Evolutionary conservation across 2,329 filamentous ascomycete species (phyloP).

Genomic region (Sphaerulina vaccinii): DNA sequence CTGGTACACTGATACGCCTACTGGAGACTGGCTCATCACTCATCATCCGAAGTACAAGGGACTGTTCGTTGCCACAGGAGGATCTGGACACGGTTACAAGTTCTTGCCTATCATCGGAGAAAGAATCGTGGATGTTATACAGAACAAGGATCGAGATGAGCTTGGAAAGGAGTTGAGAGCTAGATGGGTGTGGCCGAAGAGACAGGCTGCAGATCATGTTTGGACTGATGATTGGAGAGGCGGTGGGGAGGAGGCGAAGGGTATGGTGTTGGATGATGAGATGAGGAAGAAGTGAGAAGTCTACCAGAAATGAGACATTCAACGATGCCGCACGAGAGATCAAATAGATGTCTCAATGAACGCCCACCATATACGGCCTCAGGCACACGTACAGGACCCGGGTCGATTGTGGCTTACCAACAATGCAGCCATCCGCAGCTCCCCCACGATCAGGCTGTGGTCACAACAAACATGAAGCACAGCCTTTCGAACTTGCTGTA

Average conservation of each 20-base stretch:
- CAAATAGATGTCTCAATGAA: too few relatives aligned
- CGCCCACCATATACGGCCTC: too few relatives aligned
- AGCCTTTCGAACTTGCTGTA: too few relatives aligned
- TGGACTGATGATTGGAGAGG: conserved; percentile 43
- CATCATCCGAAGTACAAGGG: conserved; percentile 52
- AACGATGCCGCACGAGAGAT: too few relatives aligned
- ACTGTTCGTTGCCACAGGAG: conserved; percentile 60
- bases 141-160: conserved; percentile 41
- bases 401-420: too few relatives aligned
- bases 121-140: conserved; percentile 53
- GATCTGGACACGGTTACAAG: conserved; percentile 63
- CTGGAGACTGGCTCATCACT: conserved; percentile 56
- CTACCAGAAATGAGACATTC: too few relatives aligned
- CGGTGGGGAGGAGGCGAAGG: conserved; percentile 38
- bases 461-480: too few relatives aligned
- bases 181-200: conserved; percentile 60
- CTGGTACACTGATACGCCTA: conserved; percentile 58
- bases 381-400: too few relatives aligned
- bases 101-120: conserved; percentile 60
- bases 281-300: conserved; percentile 25
- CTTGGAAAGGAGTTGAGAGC: conserved; percentile 52
- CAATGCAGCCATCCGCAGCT: too few relatives aligned
- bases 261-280: conserved; percentile 39
- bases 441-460: too few relatives aligned
- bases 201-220: conserved; percentile 35